Conservation (phyloP, 2,329 filamentous ascomycete species). For the Fusarium chlamydosporum region DNA sequence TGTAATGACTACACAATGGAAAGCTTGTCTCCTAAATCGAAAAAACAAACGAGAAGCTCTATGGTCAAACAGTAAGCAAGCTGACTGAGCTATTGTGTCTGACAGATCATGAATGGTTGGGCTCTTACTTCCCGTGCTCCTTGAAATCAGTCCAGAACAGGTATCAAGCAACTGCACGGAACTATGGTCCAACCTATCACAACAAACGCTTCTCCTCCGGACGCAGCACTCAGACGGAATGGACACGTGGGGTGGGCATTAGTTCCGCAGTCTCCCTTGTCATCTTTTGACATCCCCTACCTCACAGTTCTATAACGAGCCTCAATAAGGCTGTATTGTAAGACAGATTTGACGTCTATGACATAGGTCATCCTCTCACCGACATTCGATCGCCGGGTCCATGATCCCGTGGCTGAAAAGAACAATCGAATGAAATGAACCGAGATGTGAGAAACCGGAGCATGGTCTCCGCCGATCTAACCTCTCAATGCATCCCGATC, state of each 20-base stretch:
- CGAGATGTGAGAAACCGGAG: constrained; percentile 2
- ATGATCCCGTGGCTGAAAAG: neutral
- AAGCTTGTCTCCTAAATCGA: too few relatives aligned
- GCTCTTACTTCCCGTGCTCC: neutral
- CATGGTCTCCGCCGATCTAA: constrained; percentile 10
- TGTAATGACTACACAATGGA: too few relatives aligned
- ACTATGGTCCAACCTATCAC: neutral
- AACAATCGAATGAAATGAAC: neutral
- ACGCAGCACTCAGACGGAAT: neutral
- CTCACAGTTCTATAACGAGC: neutral
- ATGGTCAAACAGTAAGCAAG: too few relatives aligned
- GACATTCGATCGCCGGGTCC: constrained; percentile 1
- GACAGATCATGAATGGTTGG: too few relatives aligned
- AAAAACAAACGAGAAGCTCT: too few relatives aligned
- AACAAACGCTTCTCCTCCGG: neutral
- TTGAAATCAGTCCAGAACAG: neutral
- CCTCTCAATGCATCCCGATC: neutral
- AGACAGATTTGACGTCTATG: neutral
- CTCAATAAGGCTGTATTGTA: neutral
- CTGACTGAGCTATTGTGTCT: too few relatives aligned
- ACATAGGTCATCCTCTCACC: neutral
- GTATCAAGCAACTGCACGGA: neutral
- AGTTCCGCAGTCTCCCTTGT: neutral
- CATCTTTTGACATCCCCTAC: neutral
- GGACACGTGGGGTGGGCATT: neutral